phyloP scores from a whole-genome alignment of 495 filamentous ascomycete species.

The Corynascus novoguineensis region DNA sequence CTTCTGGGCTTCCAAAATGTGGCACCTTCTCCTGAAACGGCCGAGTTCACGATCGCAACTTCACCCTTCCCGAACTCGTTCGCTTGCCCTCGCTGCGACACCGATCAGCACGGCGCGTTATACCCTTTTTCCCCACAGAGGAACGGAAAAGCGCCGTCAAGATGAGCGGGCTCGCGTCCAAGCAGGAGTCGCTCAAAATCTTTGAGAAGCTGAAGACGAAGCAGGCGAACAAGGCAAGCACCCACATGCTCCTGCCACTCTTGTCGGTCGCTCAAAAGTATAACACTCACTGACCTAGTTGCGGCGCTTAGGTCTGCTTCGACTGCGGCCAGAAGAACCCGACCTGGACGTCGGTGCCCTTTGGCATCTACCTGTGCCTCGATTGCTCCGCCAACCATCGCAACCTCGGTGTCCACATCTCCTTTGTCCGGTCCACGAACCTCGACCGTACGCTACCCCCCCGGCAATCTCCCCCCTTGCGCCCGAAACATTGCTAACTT shows the following conservation, averaged over 20 bases:
- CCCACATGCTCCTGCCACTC: not conserved
- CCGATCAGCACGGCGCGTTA: conserved; percentile 1
- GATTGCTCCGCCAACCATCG: conserved; percentile 93
- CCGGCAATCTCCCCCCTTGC: not conserved
- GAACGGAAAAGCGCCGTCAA: conserved; percentile 27
- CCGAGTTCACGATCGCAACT: conserved; percentile 15
- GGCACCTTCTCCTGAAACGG: conserved; percentile 24
- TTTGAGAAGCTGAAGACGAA: conserved; percentile 96
- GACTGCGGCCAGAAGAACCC: conserved; percentile 96
- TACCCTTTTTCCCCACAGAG: not conserved
- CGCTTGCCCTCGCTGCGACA: not conserved
- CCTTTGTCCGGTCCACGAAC: conserved; percentile 96
- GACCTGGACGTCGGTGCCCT: conserved; percentile 95
- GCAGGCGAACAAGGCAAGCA: conserved; percentile 81
- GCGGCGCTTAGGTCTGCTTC: conserved; percentile 71
- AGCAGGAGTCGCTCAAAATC: conserved; percentile 91
- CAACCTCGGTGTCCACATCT: conserved; percentile 90
- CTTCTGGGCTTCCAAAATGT: conserved; percentile 26
- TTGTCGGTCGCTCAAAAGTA: not conserved
- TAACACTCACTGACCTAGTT: conserved; percentile 5
- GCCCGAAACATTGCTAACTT: conserved; percentile 12
- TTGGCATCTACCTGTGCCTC: conserved; percentile 96
- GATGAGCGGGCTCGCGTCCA: conserved; percentile 80
- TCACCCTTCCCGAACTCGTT: not conserved
- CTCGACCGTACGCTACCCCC: conserved; percentile 79